A percentile compares a stretch with the other conserved stretches of the same genome.
Conservation (phyloP, 306 rosid species). For the Dryas drummondii region DNA sequence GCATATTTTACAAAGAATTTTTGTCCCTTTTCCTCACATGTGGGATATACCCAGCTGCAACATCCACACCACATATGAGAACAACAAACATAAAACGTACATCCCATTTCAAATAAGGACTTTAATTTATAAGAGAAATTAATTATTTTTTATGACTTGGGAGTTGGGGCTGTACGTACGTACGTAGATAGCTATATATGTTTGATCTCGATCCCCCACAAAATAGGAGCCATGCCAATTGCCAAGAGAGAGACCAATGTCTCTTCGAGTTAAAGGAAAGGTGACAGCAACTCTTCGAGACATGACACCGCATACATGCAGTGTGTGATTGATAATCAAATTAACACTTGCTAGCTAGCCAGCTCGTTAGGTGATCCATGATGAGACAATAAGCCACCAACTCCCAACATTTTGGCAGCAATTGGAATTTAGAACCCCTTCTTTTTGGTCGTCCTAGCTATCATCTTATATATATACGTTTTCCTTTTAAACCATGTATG, state of each 20-base stretch:
- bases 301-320: constrained; percentile 4
- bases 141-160: constrained; percentile 5
- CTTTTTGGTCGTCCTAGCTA: not conserved
- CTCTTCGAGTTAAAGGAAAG: constrained; percentile 11
- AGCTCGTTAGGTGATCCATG: too few relatives aligned
- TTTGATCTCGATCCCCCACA: constrained; percentile 28
- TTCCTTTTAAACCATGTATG: not conserved
- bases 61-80: constrained; percentile 28
- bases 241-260: not conserved
- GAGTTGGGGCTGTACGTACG: constrained; percentile 4
- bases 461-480: not conserved
- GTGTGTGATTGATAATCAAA: not conserved
- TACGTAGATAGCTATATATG: constrained; percentile 22
- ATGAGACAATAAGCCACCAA: constrained; percentile 25
- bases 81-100: constrained; percentile 16
- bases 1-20: constrained; percentile 34
- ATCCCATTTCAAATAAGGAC: not conserved
- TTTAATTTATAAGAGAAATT: not conserved
- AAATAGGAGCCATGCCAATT: constrained; percentile 31
- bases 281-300: constrained; percentile 28
- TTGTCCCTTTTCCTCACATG: constrained; percentile 83
- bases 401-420: constrained; percentile 34
- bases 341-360: too few relatives aligned
- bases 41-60: constrained; percentile 43
- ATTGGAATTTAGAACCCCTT: constrained; percentile 21